phyloP scores from a whole-genome alignment of 164 flowering plant species.

The Chimonanthus salicifolius region DNA sequence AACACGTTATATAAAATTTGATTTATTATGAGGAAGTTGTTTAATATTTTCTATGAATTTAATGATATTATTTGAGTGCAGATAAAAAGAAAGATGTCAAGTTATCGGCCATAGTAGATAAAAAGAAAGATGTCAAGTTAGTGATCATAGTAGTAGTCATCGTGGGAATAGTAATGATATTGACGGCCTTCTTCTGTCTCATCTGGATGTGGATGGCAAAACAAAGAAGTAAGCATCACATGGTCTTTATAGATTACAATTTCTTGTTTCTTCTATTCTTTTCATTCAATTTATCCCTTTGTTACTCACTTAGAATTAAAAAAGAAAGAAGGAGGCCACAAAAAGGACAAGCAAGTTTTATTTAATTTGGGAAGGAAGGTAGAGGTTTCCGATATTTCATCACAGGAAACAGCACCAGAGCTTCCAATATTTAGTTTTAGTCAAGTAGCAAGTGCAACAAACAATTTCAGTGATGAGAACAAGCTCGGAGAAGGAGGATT shows the following conservation, averaged over 20 bases:
- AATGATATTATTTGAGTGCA: not conserved
- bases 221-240: not conserved
- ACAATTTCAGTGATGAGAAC: not conserved
- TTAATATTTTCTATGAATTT: no score
- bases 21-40: no score
- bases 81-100: not conserved
- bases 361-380: not conserved
- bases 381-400: not conserved
- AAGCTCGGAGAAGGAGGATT: constrained; percentile 4
- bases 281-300: not conserved
- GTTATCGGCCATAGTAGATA: not conserved
- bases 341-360: not conserved
- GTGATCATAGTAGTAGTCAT: not conserved
- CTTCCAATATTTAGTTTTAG: not conserved
- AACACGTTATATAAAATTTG: no score
- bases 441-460: not conserved
- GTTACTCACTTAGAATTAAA: not conserved
- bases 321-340: not conserved
- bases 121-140: not conserved
- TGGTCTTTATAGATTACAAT: not conserved
- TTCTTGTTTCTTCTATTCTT: not conserved
- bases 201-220: not conserved
- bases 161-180: not conserved
- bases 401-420: not conserved
- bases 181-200: not conserved